These are phyloP conservation scores for Pholiota molesta DNA, from an alignment of 768 basidiomycete species.

Conservation along the genomic window DNA sequence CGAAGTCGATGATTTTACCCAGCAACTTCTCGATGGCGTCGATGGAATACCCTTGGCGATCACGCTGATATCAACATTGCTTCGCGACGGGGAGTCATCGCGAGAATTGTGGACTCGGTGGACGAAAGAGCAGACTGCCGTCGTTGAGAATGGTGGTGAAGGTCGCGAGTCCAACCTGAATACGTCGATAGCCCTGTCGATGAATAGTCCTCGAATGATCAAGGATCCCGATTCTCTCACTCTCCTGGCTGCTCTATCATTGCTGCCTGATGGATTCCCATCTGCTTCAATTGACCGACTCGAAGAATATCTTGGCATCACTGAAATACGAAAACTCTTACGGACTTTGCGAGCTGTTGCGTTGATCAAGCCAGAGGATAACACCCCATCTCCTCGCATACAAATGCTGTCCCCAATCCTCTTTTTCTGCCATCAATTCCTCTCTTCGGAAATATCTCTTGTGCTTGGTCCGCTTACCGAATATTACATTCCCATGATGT, in stretches of 20 bases:
- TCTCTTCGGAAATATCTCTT: neutral
- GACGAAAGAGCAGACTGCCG: conserved; percentile 28
- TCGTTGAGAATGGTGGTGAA: conserved; percentile 31
- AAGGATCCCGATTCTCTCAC: conserved; percentile 26
- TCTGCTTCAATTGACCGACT: neutral
- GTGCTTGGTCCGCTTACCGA: neutral
- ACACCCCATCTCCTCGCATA: neutral
- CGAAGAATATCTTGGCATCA: neutral
- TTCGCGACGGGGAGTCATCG: conserved; percentile 31
- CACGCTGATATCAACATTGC: conserved; percentile 34
- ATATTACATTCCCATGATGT: neutral
- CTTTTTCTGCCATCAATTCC: neutral
- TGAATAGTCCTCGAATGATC: conserved; percentile 32
- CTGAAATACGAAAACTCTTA: neutral
- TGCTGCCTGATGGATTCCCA: conserved; percentile 30
- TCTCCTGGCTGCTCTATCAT: conserved; percentile 29
- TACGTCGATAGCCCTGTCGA: conserved; percentile 32
- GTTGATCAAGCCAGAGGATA: neutral
- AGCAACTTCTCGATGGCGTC: conserved; percentile 29
- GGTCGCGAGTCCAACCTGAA: conserved; percentile 31
- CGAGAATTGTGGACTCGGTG: conserved; percentile 32
- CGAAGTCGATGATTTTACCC: conserved; percentile 24
- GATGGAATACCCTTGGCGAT: conserved; percentile 37
- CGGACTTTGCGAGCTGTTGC: neutral
- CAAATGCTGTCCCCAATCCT: neutral